Percentiles rank a stretch among this genome's conserved stretches.
phyloP scores from a whole-genome alignment of 176 grass and related monocot genomes.

The Areca catechu region DNA sequence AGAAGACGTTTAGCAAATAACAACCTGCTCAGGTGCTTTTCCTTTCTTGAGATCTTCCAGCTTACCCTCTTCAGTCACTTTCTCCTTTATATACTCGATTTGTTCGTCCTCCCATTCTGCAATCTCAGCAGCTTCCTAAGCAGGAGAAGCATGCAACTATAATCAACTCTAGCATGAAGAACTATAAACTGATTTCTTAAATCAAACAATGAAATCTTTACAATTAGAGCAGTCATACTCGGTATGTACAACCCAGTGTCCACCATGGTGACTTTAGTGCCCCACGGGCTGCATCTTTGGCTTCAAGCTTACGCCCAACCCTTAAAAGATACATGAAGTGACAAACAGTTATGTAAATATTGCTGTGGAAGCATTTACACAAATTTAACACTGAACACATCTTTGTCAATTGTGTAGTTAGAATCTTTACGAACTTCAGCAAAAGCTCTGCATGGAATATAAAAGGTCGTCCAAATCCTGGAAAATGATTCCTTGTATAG shows the following conservation, averaged over 20 bases:
- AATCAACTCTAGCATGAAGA: no score
- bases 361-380: no score
- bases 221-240: constrained; percentile 36
- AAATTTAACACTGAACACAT: no score
- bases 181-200: neutral
- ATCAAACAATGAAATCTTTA: neutral
- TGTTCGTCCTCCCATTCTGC: constrained; percentile 98
- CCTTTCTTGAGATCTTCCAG: constrained; percentile 86
- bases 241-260: constrained; percentile 80
- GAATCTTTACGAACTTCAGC: constrained; percentile 45
- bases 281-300: constrained; percentile 82
- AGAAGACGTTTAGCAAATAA: neutral
- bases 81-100: constrained; percentile 86
- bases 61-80: constrained; percentile 72
- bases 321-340: constrained; percentile 19
- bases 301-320: constrained; percentile 70
- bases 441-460: constrained; percentile 70
- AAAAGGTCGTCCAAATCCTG: constrained; percentile 90
- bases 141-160: neutral
- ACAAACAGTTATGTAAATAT: no score
- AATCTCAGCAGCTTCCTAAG: constrained; percentile 84
- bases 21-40: constrained; percentile 82
- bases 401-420: neutral
- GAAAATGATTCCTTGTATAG: constrained; percentile 90
- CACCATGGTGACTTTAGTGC: constrained; percentile 96